Evolutionary conservation across 148 eudicot genomes (phyloP).

Genomic region (Camellia japonica): DNA sequence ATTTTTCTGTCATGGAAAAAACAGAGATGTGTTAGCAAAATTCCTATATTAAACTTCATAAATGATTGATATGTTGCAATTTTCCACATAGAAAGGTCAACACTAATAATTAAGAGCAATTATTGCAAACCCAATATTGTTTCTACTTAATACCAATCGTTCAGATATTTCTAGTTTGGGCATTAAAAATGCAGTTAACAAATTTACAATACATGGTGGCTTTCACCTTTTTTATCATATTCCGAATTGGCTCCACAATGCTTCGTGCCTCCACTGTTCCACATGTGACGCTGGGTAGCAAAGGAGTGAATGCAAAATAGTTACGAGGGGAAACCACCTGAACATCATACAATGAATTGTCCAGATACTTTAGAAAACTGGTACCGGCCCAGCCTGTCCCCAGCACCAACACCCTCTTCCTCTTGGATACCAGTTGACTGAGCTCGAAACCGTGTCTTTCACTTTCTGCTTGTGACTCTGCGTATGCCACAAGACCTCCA

Average conservation of each 20-base stretch:
- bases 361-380: slow-evolving; percentile 70
- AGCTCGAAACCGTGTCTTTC: slow-evolving; percentile 18
- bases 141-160: background rate
- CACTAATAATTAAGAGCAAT: background rate
- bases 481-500: slow-evolving; percentile 65
- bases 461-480: slow-evolving; percentile 48
- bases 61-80: background rate
- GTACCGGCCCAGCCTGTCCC: slow-evolving; percentile 94
- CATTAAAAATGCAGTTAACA: background rate
- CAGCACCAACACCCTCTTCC: slow-evolving; percentile 70
- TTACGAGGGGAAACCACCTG: slow-evolving; percentile 87
- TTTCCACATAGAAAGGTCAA: slow-evolving; percentile 5
- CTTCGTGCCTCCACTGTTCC: slow-evolving; percentile 91
- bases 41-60: background rate
- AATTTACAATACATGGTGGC: background rate
- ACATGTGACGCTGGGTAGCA: slow-evolving; percentile 86
- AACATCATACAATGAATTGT: slow-evolving; percentile 69
- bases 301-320: slow-evolving; percentile 88
- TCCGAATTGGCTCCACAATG: slow-evolving; percentile 81
- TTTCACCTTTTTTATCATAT: slow-evolving; percentile 70
- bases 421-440: slow-evolving; percentile 33
- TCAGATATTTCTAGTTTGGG: background rate
- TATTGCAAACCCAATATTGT: background rate
- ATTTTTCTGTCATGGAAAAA: slow-evolving; percentile 40
- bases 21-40: slow-evolving; percentile 1